Evolutionary conservation across 148 eudicot genomes (phyloP).

Genomic region (Bassia scoparia): DNA sequence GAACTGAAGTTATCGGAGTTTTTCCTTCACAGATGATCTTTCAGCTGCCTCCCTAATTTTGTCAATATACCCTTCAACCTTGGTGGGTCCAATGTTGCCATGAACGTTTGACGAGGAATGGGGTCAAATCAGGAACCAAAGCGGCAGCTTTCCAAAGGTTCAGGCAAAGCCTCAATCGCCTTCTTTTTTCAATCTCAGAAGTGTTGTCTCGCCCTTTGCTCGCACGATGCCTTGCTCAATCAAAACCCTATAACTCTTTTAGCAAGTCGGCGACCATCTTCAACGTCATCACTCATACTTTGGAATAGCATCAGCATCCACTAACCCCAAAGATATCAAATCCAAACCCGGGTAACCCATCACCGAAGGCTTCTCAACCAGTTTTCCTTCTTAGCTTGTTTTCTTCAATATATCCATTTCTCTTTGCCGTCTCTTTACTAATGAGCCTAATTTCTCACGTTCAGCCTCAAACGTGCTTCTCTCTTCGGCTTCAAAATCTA

Average conservation of each 20-base stretch:
- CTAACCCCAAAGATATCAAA: constrained; percentile 64
- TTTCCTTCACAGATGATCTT: constrained; percentile 51
- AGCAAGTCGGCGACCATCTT: constrained; percentile 79
- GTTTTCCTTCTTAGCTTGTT: constrained; percentile 39
- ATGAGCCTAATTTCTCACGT: constrained; percentile 76
- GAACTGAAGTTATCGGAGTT: constrained; percentile 59
- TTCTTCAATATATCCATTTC: constrained; percentile 60
- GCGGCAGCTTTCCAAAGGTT: constrained; percentile 66
- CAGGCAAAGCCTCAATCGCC: constrained; percentile 91
- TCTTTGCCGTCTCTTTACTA: constrained; percentile 56
- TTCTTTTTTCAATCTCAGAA: constrained; percentile 79
- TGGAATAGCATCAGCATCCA: constrained; percentile 65
- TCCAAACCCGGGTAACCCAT: constrained; percentile 72
- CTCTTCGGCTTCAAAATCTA: constrained; percentile 63
- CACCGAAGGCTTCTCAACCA: constrained; percentile 31
- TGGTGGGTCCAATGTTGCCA: constrained; percentile 91
- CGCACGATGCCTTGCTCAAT: constrained; percentile 80
- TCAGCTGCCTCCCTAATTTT: constrained; percentile 77
- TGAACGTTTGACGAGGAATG: constrained; percentile 66
- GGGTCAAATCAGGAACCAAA: constrained; percentile 70
- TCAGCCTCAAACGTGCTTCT: constrained; percentile 63
- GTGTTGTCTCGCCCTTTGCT: constrained; percentile 63
- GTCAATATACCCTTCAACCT: constrained; percentile 90
- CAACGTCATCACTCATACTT: constrained; percentile 85
- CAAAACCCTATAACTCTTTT: constrained; percentile 81